These are phyloP conservation scores for Yamadazyma taylorii DNA, from an alignment of 1,139 yeast species.

Conservation along the genomic window DNA sequence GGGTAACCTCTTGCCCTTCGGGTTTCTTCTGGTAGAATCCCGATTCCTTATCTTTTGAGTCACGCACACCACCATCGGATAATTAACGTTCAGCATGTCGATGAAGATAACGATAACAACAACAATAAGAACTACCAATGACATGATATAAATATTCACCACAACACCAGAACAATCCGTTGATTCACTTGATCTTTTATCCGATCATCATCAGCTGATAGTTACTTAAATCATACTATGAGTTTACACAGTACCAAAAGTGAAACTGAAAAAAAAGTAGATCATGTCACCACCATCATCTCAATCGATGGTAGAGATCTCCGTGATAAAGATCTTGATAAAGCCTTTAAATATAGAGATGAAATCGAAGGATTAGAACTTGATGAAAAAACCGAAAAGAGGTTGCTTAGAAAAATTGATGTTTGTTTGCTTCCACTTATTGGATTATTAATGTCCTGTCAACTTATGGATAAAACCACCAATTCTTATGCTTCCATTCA, in stretches of 20 bases:
- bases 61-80: too few species aligned
- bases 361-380: constrained; percentile 9
- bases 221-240: too few species aligned
- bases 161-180: too few species aligned
- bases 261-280: constrained; percentile 5
- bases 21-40: too few species aligned
- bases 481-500: constrained; percentile 59
- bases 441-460: constrained; percentile 52
- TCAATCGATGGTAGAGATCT: constrained; percentile 8
- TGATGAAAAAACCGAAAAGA: constrained; percentile 7
- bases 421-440: constrained; percentile 50
- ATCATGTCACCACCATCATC: constrained; percentile 8
- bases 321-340: constrained; percentile 9
- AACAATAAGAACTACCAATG: too few species aligned
- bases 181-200: too few species aligned
- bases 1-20: too few species aligned
- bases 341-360: constrained; percentile 10
- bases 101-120: too few species aligned
- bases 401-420: constrained; percentile 47
- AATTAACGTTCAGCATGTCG: too few species aligned
- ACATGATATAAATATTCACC: too few species aligned
- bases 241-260: constrained; percentile 3
- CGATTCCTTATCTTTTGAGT: too few species aligned
- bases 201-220: too few species aligned
- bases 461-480: constrained; percentile 62